phyloP scores from a whole-genome alignment of 73 alveolate genomes.

The Blepharisma stoltei region DNA sequence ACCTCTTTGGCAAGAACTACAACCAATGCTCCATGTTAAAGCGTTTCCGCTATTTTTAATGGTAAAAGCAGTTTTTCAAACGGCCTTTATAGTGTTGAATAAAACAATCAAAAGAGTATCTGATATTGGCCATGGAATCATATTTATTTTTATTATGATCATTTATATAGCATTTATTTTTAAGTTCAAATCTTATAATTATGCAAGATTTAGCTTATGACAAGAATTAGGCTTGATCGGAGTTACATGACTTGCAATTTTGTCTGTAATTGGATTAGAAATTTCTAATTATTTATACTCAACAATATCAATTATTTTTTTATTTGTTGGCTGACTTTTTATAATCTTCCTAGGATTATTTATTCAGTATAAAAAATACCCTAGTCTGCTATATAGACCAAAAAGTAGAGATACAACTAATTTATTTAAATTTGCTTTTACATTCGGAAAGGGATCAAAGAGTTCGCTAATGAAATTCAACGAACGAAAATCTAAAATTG shows the following conservation, averaged over 20 bases:
- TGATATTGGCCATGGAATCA: neutral
- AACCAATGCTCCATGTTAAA: neutral
- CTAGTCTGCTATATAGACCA: no score
- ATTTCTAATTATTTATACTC: no score
- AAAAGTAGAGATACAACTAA: no score
- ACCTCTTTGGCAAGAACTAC: neutral
- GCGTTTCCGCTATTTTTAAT: neutral
- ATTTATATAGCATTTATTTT: neutral
- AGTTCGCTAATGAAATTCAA: no score
- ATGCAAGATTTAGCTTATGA: conserved; percentile 20
- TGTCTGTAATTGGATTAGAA: neutral
- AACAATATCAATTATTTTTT: no score
- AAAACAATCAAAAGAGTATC: neutral
- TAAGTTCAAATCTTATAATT: conserved; percentile 4
- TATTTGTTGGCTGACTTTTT: no score
- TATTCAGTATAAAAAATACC: no score
- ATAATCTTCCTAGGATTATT: no score
- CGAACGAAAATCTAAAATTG: no score
- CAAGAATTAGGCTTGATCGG: neutral
- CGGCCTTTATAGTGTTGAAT: neutral
- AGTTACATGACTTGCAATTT: neutral
- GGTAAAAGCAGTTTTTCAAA: neutral
- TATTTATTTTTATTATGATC: neutral
- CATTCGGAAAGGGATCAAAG: no score
- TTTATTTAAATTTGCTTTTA: no score